Percentiles rank a stretch among this genome's conserved stretches.
Conservation (phyloP, 2,329 filamentous ascomycete genomes). For the Emergomyces orientalis region DNA sequence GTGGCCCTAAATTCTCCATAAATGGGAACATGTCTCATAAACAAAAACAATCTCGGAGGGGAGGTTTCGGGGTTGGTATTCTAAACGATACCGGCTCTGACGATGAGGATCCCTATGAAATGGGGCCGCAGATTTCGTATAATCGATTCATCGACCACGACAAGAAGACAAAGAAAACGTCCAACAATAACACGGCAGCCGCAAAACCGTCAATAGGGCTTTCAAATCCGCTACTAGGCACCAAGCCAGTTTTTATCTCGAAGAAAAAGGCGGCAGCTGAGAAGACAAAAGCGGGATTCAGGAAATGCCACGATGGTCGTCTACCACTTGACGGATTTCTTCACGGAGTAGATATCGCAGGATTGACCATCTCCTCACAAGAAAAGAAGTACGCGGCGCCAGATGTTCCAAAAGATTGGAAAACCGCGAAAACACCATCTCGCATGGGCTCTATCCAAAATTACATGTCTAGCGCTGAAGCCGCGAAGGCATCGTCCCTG, state of each 20-base stretch:
- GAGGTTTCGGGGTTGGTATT: constrained; percentile 77
- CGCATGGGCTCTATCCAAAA: constrained; percentile 22
- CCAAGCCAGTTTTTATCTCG: constrained; percentile 66
- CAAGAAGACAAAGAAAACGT: constrained; percentile 65
- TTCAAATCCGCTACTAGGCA: constrained; percentile 54
- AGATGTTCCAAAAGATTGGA: constrained; percentile 54
- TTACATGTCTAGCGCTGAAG: constrained; percentile 63
- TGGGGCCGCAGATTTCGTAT: constrained; percentile 84
- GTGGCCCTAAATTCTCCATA: constrained; percentile 25
- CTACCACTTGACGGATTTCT: constrained; percentile 73
- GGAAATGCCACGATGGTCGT: constrained; percentile 74
- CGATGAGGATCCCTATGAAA: constrained; percentile 87
- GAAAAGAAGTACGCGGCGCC: constrained; percentile 39
- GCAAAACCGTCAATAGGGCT: constrained; percentile 37
- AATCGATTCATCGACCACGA: constrained; percentile 71
- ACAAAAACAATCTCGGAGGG: constrained; percentile 48
- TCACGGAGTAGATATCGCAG: constrained; percentile 48
- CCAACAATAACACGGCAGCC: constrained; percentile 27
- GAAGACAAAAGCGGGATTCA: constrained; percentile 40
- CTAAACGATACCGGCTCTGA: constrained; percentile 91
- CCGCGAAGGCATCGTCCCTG: constrained; percentile 65
- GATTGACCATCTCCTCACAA: constrained; percentile 38
- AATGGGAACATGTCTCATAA: constrained; percentile 33
- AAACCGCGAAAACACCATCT: constrained; percentile 46
- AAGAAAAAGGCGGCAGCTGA: constrained; percentile 47